Base-by-base conservation (phyloP, 2,329 filamentous ascomycete genomes). In the Phoma sp. region DNA sequence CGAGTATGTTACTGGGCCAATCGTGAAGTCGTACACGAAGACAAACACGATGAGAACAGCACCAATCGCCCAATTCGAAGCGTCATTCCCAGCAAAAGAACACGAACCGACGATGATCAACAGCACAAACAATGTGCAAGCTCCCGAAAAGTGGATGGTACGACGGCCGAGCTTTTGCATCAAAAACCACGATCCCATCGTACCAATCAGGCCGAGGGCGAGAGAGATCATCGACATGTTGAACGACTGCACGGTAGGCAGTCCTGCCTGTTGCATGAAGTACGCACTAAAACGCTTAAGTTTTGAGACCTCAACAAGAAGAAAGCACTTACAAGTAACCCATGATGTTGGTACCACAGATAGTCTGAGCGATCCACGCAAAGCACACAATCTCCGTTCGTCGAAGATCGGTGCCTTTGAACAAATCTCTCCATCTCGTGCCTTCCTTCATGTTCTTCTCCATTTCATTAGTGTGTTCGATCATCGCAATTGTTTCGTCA, bases 1-100 rank as follows among this genome's bases (percentile, higher is more conserved):
- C 0, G 91, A 93, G 77, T 96, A 96, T 69, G 89, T 92, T 5
- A 96, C 90, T 0, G 92, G 93, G 15, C 92, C 92, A 37, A 96
- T 91, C 0, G 90, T 90, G 42, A 93, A 81, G 72, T 96, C 90
- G 75, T 96, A 96, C 66, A 88, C 84, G 38, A 95, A 78, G 0
- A 92, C 66, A 26, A 70, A 73, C 4, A 67, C 42, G 21, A 73
- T 68, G n/a, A 73, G 56, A 4, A 73, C 51, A 4, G 52, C 65
- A 4, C 68, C 72, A 12, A 71, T 72, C 5, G 66, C 70, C 70
- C 68, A 73, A 21, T 67, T 66, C 59, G 90, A 83, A 0, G 76
- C 68, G 1, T 83, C 77, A 1, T 64, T 72, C 2, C 59, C 62
- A 2, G 64, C 63, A 4, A 93, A 82, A 0, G 90, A 90, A 9